A percentile compares a stretch with the other conserved stretches of the same genome.
Evolutionary conservation across 192 early-diverging fungal genomes (phyloP).

Genomic region (Linderina pennispora): DNA sequence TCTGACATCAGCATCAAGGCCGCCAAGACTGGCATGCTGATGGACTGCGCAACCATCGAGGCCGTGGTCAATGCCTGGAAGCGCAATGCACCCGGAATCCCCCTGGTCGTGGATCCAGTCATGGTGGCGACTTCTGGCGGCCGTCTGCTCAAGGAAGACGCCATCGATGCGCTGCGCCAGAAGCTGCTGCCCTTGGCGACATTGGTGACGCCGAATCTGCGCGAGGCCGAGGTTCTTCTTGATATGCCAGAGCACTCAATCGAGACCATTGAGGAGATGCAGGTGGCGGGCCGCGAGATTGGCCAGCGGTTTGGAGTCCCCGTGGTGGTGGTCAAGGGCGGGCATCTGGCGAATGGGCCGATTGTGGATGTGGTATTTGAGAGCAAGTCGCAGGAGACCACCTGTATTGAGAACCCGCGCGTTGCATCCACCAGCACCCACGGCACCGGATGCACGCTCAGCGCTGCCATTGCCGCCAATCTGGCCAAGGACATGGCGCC

Average conservation of each 20-base stretch:
- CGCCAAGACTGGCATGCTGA: constrained; percentile 80
- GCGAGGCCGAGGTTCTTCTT: constrained; percentile 69
- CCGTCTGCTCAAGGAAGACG: constrained; percentile 54
- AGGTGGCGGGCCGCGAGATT: constrained; percentile 51
- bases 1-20: constrained; percentile 70
- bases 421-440: constrained; percentile 69
- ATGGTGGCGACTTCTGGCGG: constrained; percentile 77
- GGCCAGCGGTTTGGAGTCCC: constrained; percentile 46
- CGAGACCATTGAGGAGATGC: constrained; percentile 55
- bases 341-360: constrained; percentile 49
- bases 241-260: constrained; percentile 34
- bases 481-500: constrained; percentile 53
- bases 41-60: constrained; percentile 56
- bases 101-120: constrained; percentile 76
- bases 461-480: constrained; percentile 70
- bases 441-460: constrained; percentile 85
- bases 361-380: constrained; percentile 64
- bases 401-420: constrained; percentile 50
- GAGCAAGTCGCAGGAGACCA: constrained; percentile 23
- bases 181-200: constrained; percentile 64
- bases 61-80: constrained; percentile 48
- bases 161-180: constrained; percentile 49
- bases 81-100: constrained; percentile 15
- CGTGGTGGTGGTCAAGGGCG: constrained; percentile 73
- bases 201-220: constrained; percentile 78